phyloP scores from a whole-genome alignment of 1,284 basidiomycete species.

The Ustilago esculenta region DNA sequence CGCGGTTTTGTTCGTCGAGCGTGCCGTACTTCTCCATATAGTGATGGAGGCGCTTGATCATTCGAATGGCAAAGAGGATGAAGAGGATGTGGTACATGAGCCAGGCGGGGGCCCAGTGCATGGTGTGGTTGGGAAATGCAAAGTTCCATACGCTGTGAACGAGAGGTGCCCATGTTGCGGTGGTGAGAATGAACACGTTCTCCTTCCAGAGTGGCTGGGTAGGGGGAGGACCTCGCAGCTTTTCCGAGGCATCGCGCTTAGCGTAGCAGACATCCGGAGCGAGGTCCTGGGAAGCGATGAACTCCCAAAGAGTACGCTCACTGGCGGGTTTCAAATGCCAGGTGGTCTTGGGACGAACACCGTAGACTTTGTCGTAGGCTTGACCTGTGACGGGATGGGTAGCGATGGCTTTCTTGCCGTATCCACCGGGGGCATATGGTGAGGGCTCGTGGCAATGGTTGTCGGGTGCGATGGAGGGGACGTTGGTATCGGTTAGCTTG shows the following conservation, averaged over 20 bases:
- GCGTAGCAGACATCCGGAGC: conserved; percentile 52
- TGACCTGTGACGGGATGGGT: conserved; percentile 49
- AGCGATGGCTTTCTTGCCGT: conserved; percentile 54
- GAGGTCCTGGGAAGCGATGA: conserved; percentile 52
- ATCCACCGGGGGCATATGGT: conserved; percentile 52
- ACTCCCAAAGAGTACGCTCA: conserved; percentile 58
- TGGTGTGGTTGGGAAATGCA: conserved; percentile 48
- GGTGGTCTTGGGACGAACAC: conserved; percentile 60
- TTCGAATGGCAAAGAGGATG: conserved; percentile 49
- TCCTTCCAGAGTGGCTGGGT: conserved; percentile 53
- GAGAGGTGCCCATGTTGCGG: conserved; percentile 42
- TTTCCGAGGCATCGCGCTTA: conserved; percentile 29
- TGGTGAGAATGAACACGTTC: conserved; percentile 55
- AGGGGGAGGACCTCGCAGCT: conserved; percentile 55
- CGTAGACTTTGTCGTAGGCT: conserved; percentile 60
- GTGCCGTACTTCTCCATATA: conserved; percentile 57
- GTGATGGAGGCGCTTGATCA: conserved; percentile 54
- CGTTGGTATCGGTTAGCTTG: conserved; percentile 43
- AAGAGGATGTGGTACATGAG: conserved; percentile 56
- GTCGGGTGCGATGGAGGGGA: conserved; percentile 55
- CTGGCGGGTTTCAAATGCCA: conserved; percentile 58
- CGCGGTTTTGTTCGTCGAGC: conserved; percentile 63
- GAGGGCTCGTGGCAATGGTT: conserved; percentile 60
- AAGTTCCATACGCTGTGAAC: conserved; percentile 53
- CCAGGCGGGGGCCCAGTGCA: conserved; percentile 59